phyloP scores from a whole-genome alignment of 345 rosid genomes.

The Salix caprea region DNA sequence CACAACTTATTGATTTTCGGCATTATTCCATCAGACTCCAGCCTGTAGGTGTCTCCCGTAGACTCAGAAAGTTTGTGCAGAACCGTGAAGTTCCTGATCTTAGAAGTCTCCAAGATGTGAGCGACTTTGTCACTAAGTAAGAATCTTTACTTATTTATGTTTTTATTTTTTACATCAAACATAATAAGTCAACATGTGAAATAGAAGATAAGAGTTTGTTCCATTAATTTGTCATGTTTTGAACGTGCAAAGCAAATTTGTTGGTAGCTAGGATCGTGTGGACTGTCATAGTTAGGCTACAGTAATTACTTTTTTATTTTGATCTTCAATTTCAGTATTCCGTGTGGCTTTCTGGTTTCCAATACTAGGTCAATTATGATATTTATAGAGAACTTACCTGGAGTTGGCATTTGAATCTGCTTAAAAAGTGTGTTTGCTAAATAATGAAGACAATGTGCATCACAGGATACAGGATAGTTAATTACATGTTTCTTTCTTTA shows the following conservation, averaged over 20 bases:
- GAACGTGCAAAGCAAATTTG: not conserved
- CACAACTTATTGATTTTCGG: conserved; percentile 76
- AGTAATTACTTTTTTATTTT: not conserved
- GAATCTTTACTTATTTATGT: conserved; percentile 9
- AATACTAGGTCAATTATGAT: not conserved
- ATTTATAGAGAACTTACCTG: not conserved
- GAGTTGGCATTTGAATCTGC: not conserved
- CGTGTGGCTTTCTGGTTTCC: not conserved
- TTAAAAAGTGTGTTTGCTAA: not conserved
- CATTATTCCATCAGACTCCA: conserved; percentile 90
- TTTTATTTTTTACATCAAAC: not conserved
- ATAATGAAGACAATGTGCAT: not conserved
- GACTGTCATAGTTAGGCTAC: not conserved
- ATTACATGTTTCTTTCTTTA: not conserved
- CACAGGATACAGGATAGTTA: not conserved
- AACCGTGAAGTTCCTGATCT: conserved; percentile 86
- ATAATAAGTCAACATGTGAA: not conserved
- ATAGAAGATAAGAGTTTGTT: not conserved
- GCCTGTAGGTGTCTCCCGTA: conserved; percentile 80
- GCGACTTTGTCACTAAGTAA: conserved; percentile 90
- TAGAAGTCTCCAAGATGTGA: conserved; percentile 80
- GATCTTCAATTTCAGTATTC: not conserved
- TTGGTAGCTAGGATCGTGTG: not conserved
- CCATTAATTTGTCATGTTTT: not conserved
- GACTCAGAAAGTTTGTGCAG: conserved; percentile 84